These are phyloP conservation scores for Aspergillus transmontanensis DNA, from an alignment of 2,329 filamentous ascomycete genomes.

Conservation along the genomic window DNA sequence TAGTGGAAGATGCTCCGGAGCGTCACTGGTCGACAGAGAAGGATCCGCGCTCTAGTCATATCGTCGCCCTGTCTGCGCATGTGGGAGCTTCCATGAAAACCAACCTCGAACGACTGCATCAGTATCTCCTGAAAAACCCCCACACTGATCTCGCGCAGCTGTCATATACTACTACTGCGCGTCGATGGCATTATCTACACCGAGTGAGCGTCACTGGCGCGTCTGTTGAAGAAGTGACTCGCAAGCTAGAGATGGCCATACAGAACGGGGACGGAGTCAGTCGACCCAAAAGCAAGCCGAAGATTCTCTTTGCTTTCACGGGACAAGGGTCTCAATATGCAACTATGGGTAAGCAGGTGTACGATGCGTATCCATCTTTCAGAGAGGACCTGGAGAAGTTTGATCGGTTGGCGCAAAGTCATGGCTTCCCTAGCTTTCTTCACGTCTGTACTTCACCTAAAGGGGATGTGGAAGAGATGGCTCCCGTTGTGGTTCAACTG, in stretches of 20 bases:
- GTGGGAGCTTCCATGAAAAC: no score
- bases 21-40: slow-evolving; percentile 7
- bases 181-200: slow-evolving; percentile 46
- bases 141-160: slow-evolving; percentile 56
- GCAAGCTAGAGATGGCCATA: neutral
- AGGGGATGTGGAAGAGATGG: slow-evolving; percentile 36
- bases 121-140: neutral
- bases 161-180: slow-evolving; percentile 67
- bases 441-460: neutral
- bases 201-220: neutral
- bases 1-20: slow-evolving; percentile 63
- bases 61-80: slow-evolving; percentile 58
- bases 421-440: neutral
- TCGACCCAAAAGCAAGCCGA: no score
- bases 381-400: no score
- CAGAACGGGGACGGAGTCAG: neutral
- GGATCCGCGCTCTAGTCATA: slow-evolving; percentile 58
- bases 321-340: no score
- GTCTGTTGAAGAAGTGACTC: neutral
- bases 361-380: neutral
- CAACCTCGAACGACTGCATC: no score
- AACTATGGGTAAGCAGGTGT: neutral
- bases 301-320: no score
- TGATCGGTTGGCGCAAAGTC: neutral
- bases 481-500: slow-evolving; percentile 39